phyloP scores from a whole-genome alignment of 257 asterid species.

The Solanum medicagineum region DNA sequence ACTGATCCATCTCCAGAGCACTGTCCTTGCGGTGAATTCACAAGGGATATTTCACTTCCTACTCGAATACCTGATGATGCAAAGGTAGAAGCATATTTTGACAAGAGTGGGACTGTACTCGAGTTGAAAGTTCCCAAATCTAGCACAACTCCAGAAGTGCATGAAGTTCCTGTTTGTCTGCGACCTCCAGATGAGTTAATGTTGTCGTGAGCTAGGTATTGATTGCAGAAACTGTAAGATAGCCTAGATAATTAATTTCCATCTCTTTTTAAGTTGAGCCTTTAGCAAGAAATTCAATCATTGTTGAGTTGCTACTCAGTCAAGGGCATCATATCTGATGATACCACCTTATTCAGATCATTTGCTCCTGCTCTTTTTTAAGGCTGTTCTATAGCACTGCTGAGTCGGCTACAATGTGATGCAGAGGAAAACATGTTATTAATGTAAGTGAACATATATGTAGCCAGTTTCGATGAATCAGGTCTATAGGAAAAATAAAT shows the following conservation, averaged over 20 bases:
- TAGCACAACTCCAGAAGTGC: slow-evolving; percentile 66
- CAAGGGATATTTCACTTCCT: slow-evolving; percentile 52
- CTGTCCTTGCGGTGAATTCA: slow-evolving; percentile 67
- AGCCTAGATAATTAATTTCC: background rate
- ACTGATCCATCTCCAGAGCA: slow-evolving; percentile 71
- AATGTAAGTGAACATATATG: background rate
- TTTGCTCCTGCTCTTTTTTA: background rate
- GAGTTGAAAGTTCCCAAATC: slow-evolving; percentile 71
- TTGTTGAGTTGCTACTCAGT: background rate
- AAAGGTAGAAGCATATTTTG: slow-evolving; percentile 66
- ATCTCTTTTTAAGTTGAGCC: background rate
- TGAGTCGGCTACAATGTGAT: background rate
- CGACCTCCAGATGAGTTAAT: slow-evolving; percentile 59
- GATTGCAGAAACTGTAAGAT: background rate
- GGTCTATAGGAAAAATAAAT: background rate
- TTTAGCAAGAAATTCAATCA: background rate
- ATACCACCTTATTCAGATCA: background rate
- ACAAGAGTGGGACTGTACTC: slow-evolving; percentile 50
- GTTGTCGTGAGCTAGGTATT: slow-evolving; percentile 21
- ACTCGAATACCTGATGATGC: slow-evolving; percentile 71
- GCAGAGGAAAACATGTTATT: background rate
- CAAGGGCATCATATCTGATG: background rate
- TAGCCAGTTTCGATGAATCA: background rate
- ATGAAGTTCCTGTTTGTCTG: slow-evolving; percentile 66
- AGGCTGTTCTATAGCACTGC: background rate